Evolutionary conservation across 768 basidiomycete genomes (phyloP).

Genomic region (Mycena crocata): DNA sequence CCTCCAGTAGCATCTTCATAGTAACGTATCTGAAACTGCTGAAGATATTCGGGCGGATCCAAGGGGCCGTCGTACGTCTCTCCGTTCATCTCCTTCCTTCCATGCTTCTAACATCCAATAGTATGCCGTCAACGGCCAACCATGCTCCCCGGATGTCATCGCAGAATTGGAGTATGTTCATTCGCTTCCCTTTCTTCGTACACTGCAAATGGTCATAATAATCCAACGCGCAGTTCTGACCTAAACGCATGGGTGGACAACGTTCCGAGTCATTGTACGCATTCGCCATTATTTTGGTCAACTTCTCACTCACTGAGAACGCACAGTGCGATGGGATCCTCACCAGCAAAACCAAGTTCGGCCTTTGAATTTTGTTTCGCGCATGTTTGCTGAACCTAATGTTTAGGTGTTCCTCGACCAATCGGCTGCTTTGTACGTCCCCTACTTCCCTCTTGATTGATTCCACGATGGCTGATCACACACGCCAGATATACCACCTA

Average conservation of each 20-base stretch:
- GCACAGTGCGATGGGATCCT: conserved; percentile 23
- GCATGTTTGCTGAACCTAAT: not conserved
- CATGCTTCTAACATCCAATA: not conserved
- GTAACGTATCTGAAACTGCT: conserved; percentile 10
- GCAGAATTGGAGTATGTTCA: conserved; percentile 16
- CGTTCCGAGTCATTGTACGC: conserved; percentile 56
- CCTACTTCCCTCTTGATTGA: not conserved
- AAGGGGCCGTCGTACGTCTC: conserved; percentile 16
- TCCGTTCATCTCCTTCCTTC: not conserved
- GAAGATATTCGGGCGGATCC: conserved; percentile 21
- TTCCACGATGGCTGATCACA: not conserved
- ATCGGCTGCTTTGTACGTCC: conserved; percentile 16
- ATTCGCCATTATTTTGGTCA: not conserved
- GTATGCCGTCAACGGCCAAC: not conserved
- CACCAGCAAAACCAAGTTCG: conserved; percentile 2
- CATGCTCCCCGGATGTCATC: not conserved
- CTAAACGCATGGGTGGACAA: conserved; percentile 68
- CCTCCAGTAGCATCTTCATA: conserved; percentile 45
- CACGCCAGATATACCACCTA: conserved; percentile 12
- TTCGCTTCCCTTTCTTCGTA: not conserved
- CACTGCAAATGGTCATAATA: not conserved
- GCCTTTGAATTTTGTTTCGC: too few species aligned
- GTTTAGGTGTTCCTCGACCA: conserved; percentile 13
- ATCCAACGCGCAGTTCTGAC: conserved; percentile 54
- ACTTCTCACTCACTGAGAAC: not conserved